These are phyloP conservation scores for Blastocladiella emersonii DNA, from an alignment of 371 early-diverging fungal genomes.

Conservation along the genomic window DNA sequence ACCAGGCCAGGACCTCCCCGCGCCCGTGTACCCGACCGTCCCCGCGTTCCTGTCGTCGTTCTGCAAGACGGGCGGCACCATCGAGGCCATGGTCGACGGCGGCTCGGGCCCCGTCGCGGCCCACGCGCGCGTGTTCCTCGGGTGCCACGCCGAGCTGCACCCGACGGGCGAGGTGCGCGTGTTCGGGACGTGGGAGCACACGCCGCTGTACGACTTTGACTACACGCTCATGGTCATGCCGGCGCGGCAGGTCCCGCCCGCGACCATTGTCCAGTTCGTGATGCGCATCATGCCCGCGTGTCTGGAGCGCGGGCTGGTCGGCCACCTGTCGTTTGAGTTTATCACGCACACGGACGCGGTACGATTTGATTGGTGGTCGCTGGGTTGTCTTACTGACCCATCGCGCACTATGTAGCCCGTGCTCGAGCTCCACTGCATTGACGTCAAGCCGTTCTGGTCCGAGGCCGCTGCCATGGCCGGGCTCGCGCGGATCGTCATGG, in stretches of 20 bases:
- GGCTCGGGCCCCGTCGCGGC: background rate
- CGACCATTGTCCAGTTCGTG: background rate
- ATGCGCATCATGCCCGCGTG: background rate
- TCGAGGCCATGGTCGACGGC: background rate
- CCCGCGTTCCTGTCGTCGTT: background rate
- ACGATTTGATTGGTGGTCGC: background rate
- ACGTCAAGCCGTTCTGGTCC: background rate
- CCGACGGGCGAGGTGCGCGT: background rate
- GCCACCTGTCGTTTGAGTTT: background rate
- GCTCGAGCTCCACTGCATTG: background rate
- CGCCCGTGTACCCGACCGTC: background rate
- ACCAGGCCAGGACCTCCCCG: no score
- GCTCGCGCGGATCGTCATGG: background rate
- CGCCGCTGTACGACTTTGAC: background rate
- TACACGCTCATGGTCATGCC: background rate
- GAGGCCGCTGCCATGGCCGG: background rate
- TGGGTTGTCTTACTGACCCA: background rate
- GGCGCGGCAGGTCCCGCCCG: background rate
- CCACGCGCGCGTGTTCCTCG: background rate
- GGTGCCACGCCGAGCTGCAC: background rate
- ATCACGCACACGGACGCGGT: background rate
- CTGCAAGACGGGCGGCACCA: background rate
- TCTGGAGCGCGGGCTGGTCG: background rate
- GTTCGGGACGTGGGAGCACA: background rate
- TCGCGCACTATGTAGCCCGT: background rate